These are phyloP conservation scores for Calonectria fujianensis DNA, from an alignment of 2,329 filamentous ascomycete genomes.

Conservation along the genomic window DNA sequence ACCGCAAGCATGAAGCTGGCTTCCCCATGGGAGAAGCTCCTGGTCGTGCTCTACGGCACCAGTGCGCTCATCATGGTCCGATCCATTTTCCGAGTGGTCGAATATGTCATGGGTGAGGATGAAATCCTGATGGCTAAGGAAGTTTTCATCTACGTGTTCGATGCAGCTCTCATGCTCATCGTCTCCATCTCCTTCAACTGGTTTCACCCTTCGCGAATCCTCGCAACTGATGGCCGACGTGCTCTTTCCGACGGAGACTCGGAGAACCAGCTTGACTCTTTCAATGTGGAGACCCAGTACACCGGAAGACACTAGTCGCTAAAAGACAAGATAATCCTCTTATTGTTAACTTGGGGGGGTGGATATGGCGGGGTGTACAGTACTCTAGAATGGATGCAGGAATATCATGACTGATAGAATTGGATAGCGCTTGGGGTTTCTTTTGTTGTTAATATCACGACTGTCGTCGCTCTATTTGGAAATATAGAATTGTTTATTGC, in stretches of 20 bases:
- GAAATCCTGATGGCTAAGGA: constrained; percentile 57
- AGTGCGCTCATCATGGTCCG: constrained; percentile 61
- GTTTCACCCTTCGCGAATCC: constrained; percentile 35
- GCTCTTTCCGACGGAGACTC: constrained; percentile 1
- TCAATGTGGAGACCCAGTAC: constrained; percentile 6
- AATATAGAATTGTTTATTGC: background rate
- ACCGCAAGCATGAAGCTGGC: constrained; percentile 11
- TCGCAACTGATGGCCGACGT: background rate
- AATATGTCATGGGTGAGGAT: constrained; percentile 59
- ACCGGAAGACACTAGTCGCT: background rate
- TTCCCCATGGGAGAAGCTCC: constrained; percentile 55
- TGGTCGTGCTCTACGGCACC: constrained; percentile 44
- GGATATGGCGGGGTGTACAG: background rate
- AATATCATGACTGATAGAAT: constrained; percentile 1
- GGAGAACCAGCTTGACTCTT: constrained; percentile 13
- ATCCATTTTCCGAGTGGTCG: constrained; percentile 62
- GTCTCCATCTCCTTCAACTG: constrained; percentile 42
- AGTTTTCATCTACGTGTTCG: constrained; percentile 57
- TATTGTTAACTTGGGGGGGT: background rate
- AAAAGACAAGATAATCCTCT: background rate
- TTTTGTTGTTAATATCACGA: background rate
- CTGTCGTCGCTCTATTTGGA: background rate
- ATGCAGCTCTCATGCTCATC: constrained; percentile 58
- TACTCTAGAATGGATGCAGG: background rate
- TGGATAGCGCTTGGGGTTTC: background rate